phyloP scores from a whole-genome alignment of 2,329 filamentous ascomycete species.

The Colletotrichum karsti region DNA sequence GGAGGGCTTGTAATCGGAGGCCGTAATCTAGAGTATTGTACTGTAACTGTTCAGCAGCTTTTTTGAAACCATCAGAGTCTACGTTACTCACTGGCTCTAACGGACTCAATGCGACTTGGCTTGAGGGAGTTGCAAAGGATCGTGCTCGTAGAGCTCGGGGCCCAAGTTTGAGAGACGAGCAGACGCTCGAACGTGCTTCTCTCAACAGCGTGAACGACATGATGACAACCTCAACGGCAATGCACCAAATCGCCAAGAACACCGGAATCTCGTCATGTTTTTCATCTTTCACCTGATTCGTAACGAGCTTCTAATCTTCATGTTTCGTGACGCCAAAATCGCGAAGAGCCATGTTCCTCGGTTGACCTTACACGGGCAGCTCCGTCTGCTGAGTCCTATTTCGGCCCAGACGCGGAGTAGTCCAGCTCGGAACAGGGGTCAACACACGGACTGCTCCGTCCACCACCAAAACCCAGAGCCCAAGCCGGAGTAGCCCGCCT shows the following conservation, averaged over 20 bases:
- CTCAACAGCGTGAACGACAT: conserved; percentile 1
- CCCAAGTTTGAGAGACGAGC: neutral
- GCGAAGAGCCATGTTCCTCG: neutral
- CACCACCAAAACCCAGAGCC: neutral
- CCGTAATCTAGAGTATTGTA: conserved; percentile 32
- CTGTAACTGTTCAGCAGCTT: neutral
- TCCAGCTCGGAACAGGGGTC: neutral
- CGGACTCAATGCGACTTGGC: conserved; percentile 31
- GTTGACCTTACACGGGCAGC: neutral
- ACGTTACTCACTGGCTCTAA: conserved; percentile 32
- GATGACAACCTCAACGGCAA: neutral
- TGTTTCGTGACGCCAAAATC: neutral
- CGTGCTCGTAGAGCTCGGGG: neutral
- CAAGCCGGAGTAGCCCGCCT: neutral
- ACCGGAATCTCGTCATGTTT: neutral
- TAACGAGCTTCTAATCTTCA: neutral
- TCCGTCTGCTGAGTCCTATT: neutral
- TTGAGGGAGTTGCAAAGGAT: neutral
- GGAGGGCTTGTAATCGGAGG: conserved; percentile 26
- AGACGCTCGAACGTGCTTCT: neutral
- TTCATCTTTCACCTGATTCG: neutral
- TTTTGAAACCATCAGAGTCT: neutral
- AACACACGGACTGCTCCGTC: neutral
- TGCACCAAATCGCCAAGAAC: neutral
- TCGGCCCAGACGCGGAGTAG: neutral